A percentile compares a stretch with the other conserved stretches of the same genome.
These are phyloP conservation scores for Zasmidium citrigriseum DNA, from an alignment of 2,329 filamentous ascomycete species.

Conservation along the genomic window DNA sequence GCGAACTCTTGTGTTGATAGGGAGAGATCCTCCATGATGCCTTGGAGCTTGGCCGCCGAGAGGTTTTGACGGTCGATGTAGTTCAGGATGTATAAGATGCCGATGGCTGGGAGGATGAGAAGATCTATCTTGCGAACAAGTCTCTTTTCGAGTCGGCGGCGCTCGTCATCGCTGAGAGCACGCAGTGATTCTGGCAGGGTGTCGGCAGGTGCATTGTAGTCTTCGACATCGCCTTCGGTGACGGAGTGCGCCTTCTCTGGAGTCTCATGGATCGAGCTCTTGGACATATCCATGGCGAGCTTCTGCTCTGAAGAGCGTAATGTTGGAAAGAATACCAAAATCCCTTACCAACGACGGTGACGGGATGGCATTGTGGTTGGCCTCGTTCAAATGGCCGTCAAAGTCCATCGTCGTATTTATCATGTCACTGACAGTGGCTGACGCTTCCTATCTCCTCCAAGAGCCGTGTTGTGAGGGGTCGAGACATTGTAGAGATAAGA, in stretches of 20 bases:
- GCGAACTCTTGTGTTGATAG: conserved; percentile 15
- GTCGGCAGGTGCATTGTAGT: background rate
- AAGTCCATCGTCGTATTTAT: background rate
- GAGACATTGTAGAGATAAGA: background rate
- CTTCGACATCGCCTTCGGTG: background rate
- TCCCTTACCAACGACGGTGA: no score
- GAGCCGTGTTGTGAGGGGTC: background rate
- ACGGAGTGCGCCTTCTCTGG: background rate
- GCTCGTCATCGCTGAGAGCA: background rate
- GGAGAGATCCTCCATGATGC: conserved; percentile 19
- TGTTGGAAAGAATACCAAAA: no score
- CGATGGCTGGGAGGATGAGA: conserved; percentile 21
- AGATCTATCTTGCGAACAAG: conserved; percentile 18
- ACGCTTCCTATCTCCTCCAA: background rate
- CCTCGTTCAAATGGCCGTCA: no score
- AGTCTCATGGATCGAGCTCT: background rate
- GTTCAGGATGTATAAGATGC: conserved; percentile 23
- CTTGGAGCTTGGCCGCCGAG: conserved; percentile 18
- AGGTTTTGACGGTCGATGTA: conserved; percentile 24
- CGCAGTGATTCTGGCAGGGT: background rate
- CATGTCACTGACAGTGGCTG: background rate
- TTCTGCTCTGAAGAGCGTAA: no score
- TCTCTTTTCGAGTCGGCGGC: background rate
- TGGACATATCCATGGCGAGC: background rate
- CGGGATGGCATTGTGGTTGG: no score